Conservation (phyloP, 805 yeast genomes). For the Sporopachydermia lactativora region DNA sequence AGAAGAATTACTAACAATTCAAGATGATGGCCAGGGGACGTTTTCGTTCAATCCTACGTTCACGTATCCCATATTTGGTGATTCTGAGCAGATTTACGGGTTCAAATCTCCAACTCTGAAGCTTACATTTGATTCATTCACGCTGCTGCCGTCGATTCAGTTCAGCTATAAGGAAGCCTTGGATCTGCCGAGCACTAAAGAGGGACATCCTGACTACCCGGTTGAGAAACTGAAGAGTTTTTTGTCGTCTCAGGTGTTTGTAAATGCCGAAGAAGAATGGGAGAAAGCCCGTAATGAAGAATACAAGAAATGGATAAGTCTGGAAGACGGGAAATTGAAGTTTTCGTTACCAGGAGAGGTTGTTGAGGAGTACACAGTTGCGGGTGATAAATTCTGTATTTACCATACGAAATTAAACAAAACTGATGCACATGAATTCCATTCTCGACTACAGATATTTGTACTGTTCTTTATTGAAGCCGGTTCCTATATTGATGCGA, state of each 20-base stretch:
- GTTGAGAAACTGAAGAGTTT: slow-evolving; percentile 36
- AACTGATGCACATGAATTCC: slow-evolving; percentile 35
- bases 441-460: slow-evolving; percentile 60
- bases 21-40: slow-evolving; percentile 41
- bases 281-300: slow-evolving; percentile 38
- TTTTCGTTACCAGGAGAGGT: slow-evolving; percentile 19
- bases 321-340: slow-evolving; percentile 12
- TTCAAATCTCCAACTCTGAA: slow-evolving; percentile 41
- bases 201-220: slow-evolving; percentile 41
- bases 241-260: slow-evolving; percentile 44
- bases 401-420: slow-evolving; percentile 34
- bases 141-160: slow-evolving; percentile 56
- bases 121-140: slow-evolving; percentile 57
- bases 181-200: background rate
- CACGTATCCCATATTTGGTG: slow-evolving; percentile 92
- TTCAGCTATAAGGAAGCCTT: slow-evolving; percentile 1
- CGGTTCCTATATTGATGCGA: slow-evolving; percentile 71
- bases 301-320: background rate
- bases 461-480: slow-evolving; percentile 85
- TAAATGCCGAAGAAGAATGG: slow-evolving; percentile 61
- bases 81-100: slow-evolving; percentile 79
- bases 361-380: slow-evolving; percentile 21
- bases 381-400: slow-evolving; percentile 32
- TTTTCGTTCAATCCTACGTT: slow-evolving; percentile 61
- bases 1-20: slow-evolving; percentile 5